Percentiles rank a stretch among this genome's conserved stretches.
Evolutionary conservation across 495 filamentous ascomycete genomes (phyloP).

Genomic region (Penicillium canariense): DNA sequence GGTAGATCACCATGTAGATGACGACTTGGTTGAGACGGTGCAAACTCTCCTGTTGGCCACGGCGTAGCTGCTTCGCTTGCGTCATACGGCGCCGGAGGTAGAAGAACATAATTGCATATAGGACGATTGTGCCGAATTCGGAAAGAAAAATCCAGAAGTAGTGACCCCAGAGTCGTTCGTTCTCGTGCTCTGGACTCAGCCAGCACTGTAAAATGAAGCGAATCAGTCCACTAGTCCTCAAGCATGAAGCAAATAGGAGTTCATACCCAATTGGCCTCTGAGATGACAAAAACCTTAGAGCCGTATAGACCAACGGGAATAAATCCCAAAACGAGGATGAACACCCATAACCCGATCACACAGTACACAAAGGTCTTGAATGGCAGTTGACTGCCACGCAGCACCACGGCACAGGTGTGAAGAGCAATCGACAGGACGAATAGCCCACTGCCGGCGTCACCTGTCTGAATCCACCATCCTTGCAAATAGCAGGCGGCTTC

Average conservation of each 20-base stretch:
- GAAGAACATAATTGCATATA: conserved; percentile 65
- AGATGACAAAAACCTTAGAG: conserved; percentile 54
- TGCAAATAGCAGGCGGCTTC: conserved; percentile 63
- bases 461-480: conserved; percentile 67
- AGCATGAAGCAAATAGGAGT: background rate
- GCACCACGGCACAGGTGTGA: conserved; percentile 62
- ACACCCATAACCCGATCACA: conserved; percentile 54
- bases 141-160: conserved; percentile 76
- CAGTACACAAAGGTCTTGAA: conserved; percentile 46
- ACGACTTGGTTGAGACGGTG: conserved; percentile 48
- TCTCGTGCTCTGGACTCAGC: conserved; percentile 57
- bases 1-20: conserved; percentile 70
- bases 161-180: conserved; percentile 65
- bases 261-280: conserved; percentile 47
- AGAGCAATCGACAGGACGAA: conserved; percentile 67
- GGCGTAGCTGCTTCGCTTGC: conserved; percentile 35
- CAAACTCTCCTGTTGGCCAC: conserved; percentile 36
- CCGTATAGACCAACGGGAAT: conserved; percentile 53
- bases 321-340: conserved; percentile 55
- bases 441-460: conserved; percentile 65
- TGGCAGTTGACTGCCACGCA: conserved; percentile 56
- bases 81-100: conserved; percentile 49
- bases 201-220: conserved; percentile 57
- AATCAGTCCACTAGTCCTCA: background rate
- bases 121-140: conserved; percentile 58